Percentiles rank a stretch among this genome's conserved stretches.
Evolutionary conservation across 495 filamentous ascomycete genomes (phyloP).

Genomic region (Margaritispora aquatica): DNA sequence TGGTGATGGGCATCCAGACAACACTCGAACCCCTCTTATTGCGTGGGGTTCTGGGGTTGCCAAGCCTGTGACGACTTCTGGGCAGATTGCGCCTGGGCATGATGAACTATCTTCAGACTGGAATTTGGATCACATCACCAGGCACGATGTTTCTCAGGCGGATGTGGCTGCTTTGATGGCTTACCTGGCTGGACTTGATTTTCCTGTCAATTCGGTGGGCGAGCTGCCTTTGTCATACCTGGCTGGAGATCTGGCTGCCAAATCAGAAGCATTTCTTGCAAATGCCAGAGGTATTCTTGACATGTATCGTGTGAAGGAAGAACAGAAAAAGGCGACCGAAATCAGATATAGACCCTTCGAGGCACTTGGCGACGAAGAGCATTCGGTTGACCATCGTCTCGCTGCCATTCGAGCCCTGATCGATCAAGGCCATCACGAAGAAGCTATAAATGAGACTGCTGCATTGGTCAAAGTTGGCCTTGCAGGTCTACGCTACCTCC

Average conservation of each 20-base stretch:
- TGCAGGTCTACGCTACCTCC: constrained; percentile 85
- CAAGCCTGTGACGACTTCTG: constrained; percentile 52
- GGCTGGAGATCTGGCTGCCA: constrained; percentile 60
- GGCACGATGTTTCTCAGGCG: constrained; percentile 90
- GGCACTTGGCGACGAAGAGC: constrained; percentile 50
- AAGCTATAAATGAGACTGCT: constrained; percentile 69
- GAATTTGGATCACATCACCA: constrained; percentile 69
- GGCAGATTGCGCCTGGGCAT: constrained; percentile 63
- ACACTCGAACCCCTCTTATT: constrained; percentile 90
- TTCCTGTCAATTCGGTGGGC: constrained; percentile 94
- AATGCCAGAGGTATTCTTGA: constrained; percentile 90
- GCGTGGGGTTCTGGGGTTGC: constrained; percentile 93
- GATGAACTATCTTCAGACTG: constrained; percentile 92
- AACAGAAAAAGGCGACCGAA: constrained; percentile 67
- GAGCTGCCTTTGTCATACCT: constrained; percentile 84
- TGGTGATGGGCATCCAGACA: constrained; percentile 96
- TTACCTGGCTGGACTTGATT: constrained; percentile 84
- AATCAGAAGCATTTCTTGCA: constrained; percentile 78
- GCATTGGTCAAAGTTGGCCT: constrained; percentile 71
- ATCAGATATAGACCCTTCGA: constrained; percentile 70
- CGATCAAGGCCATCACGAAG: constrained; percentile 55
- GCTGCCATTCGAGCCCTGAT: constrained; percentile 62
- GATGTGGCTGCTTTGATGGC: constrained; percentile 97
- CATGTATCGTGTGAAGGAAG: constrained; percentile 95
- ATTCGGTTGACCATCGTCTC: constrained; percentile 63